These are phyloP conservation scores for Bipolaris bicolor DNA, from an alignment of 2,329 filamentous ascomycete species.

Conservation along the genomic window DNA sequence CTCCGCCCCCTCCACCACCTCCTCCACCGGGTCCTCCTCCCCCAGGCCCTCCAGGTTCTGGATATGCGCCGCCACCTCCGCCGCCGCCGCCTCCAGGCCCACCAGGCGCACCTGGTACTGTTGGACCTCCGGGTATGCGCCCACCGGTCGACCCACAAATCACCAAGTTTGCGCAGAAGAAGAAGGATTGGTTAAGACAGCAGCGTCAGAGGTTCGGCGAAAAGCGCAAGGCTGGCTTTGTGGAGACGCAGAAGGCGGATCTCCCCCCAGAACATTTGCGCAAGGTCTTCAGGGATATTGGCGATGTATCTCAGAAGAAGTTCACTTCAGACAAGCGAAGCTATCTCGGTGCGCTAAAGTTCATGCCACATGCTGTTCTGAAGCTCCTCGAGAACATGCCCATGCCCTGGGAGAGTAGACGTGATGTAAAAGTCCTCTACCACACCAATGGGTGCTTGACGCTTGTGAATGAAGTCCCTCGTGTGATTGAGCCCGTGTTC, in stretches of 20 bases:
- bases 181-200: constrained; percentile 94
- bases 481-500: constrained; percentile 97
- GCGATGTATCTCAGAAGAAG: constrained; percentile 98
- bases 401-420: constrained; percentile 97
- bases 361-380: constrained; percentile 98
- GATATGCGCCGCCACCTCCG: constrained; percentile 59
- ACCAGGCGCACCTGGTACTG: constrained; percentile 57
- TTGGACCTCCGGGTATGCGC: constrained; percentile 68
- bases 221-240: constrained; percentile 94
- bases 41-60: constrained; percentile 34
- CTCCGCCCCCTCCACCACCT: constrained; percentile 37
- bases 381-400: constrained; percentile 99
- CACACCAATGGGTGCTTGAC: constrained; percentile 98
- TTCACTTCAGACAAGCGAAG: constrained; percentile 98
- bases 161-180: constrained; percentile 97
- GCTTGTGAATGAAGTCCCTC: constrained; percentile 92
- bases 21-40: constrained; percentile 33
- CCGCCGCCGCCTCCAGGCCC: constrained; percentile 63
- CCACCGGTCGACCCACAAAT: constrained; percentile 81
- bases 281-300: constrained; percentile 98
- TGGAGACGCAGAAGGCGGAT: constrained; percentile 97
- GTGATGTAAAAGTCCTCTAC: constrained; percentile 97
- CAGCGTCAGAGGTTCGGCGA: constrained; percentile 94
- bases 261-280: constrained; percentile 98
- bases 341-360: constrained; percentile 95